These are phyloP conservation scores for Daldinia caldariorum DNA, from an alignment of 495 filamentous ascomycete species.

Conservation along the genomic window DNA sequence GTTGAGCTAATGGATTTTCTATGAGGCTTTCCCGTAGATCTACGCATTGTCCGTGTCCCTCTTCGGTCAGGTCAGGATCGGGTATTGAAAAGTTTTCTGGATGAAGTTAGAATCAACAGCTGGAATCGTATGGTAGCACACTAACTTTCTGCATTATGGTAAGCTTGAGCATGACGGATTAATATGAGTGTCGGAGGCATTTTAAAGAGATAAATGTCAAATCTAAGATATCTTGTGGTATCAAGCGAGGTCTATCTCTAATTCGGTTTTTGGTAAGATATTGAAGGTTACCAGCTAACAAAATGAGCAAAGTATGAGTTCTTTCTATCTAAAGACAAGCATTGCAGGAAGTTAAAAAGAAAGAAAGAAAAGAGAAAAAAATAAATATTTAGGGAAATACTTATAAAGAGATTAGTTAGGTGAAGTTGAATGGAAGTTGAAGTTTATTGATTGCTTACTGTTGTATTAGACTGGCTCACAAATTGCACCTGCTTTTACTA, in stretches of 20 bases:
- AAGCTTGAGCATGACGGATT: constrained; percentile 67
- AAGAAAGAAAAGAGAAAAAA: no score
- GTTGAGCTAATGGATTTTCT: constrained; percentile 56
- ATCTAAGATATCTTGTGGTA: not conserved
- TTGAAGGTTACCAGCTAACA: not conserved
- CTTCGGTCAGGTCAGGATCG: constrained; percentile 65
- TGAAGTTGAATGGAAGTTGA: not conserved
- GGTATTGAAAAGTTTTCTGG: constrained; percentile 62
- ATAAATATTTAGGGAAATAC: not conserved
- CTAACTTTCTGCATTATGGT: constrained; percentile 62
- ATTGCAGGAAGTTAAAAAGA: not conserved
- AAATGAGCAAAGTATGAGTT: not conserved
- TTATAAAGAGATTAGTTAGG: not conserved
- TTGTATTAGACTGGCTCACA: not conserved
- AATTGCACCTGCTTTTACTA: not conserved
- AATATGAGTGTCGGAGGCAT: constrained; percentile 70
- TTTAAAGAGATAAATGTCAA: not conserved
- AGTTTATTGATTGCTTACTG: not conserved
- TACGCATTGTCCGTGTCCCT: constrained; percentile 63
- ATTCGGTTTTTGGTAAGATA: constrained; percentile 2
- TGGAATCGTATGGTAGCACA: constrained; percentile 29
- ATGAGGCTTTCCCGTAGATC: constrained; percentile 58
- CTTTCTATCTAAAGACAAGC: not conserved
- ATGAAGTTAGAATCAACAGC: constrained; percentile 33
- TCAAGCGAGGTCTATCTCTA: constrained; percentile 1